Evolutionary conservation across 2,329 filamentous ascomycete species (phyloP).

Genomic region (Dactylellina haptotyla): DNA sequence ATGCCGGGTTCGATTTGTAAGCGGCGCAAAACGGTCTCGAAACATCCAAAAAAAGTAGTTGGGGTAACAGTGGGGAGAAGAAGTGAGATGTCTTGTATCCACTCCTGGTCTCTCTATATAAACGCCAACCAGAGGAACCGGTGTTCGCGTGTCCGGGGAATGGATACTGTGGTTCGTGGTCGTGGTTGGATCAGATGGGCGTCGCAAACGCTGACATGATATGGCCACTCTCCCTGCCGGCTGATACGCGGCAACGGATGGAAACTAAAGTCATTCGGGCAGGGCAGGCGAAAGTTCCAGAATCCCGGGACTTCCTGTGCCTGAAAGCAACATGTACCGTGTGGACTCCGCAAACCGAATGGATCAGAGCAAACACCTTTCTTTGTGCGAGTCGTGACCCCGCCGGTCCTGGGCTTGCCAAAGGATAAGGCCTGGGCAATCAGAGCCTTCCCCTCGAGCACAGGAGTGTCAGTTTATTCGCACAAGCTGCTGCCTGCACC

Average conservation of each 20-base stretch:
- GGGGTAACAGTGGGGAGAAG: background rate
- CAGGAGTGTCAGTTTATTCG: too few species aligned
- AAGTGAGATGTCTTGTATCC: background rate
- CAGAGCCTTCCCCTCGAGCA: too few species aligned
- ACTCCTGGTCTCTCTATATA: too few species aligned
- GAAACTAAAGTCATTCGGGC: conserved; percentile 20
- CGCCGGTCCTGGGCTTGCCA: too few species aligned
- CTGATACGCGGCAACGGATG: conserved; percentile 4
- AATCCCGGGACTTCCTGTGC: conserved; percentile 40
- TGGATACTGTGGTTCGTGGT: background rate
- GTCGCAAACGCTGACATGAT: conserved; percentile 26
- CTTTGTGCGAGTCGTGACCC: too few species aligned
- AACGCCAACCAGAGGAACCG: too few species aligned
- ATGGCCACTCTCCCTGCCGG: conserved; percentile 5
- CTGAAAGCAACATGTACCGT: background rate
- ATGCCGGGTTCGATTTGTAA: conserved; percentile 31
- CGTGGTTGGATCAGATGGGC: conserved; percentile 39
- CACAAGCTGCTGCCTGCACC: too few species aligned
- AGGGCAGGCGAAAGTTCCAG: conserved; percentile 42
- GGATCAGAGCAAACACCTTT: too few species aligned
- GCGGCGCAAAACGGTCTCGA: conserved; percentile 38
- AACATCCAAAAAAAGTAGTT: conserved; percentile 24
- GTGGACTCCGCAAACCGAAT: too few species aligned
- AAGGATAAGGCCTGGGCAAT: too few species aligned
- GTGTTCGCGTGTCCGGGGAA: conserved; percentile 18